phyloP scores from a whole-genome alignment of 805 yeast genomes.

The Jamesozyma gamospora region DNA sequence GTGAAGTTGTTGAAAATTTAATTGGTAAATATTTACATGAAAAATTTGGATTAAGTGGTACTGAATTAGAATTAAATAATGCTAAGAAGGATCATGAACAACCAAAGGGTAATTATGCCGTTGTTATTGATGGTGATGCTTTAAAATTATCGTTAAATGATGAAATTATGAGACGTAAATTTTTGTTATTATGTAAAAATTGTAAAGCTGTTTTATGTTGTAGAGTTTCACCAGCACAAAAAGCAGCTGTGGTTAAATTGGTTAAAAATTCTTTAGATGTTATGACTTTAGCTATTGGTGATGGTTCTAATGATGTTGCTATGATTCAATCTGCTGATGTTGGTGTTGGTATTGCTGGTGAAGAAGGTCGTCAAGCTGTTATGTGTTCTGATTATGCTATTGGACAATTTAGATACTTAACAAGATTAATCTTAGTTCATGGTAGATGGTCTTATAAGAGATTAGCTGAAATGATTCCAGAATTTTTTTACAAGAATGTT shows the following conservation, averaged over 20 bases:
- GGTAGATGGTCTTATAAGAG: constrained; percentile 85
- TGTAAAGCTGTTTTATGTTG: constrained; percentile 79
- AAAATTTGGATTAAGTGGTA: constrained; percentile 50
- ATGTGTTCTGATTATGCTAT: constrained; percentile 83
- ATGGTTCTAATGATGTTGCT: constrained; percentile 83
- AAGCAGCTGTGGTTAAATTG: constrained; percentile 70
- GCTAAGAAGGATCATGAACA: constrained; percentile 53
- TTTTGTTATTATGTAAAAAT: constrained; percentile 63
- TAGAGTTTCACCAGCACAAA: constrained; percentile 82
- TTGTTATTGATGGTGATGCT: constrained; percentile 76
- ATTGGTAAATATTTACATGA: constrained; percentile 44
- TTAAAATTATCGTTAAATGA: constrained; percentile 42
- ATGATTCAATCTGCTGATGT: constrained; percentile 85
- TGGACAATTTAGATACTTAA: constrained; percentile 69
- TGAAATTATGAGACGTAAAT: constrained; percentile 42
- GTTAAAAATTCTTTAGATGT: constrained; percentile 68
- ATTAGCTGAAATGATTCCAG: constrained; percentile 73
- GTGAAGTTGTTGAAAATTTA: constrained; percentile 36
- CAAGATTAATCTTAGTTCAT: constrained; percentile 60
- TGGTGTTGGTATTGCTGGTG: constrained; percentile 87
- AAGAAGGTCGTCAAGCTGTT: constrained; percentile 82
- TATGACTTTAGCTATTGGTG: constrained; percentile 83
- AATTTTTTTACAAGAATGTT: constrained; percentile 71
- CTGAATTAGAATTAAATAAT: constrained; percentile 43
- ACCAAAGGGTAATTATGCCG: constrained; percentile 58